These are phyloP conservation scores for Lasiosphaeria miniovina DNA, from an alignment of 495 filamentous ascomycete species.

Conservation along the genomic window DNA sequence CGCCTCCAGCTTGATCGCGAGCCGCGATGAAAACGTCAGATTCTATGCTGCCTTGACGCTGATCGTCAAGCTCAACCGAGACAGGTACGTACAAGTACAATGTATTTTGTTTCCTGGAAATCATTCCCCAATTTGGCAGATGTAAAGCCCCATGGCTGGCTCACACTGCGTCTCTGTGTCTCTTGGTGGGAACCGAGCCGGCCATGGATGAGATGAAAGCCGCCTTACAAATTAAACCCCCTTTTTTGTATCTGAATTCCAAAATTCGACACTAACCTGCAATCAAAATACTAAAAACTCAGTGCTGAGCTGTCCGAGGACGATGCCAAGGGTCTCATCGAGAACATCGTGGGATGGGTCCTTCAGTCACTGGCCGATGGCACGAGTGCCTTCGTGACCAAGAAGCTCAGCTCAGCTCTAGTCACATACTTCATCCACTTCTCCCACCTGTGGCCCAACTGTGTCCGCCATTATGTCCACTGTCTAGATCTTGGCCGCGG, in stretches of 20 bases:
- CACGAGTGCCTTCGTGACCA: constrained; percentile 63
- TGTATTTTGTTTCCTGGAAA: background rate
- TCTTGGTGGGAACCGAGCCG: too few relatives aligned
- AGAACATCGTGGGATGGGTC: constrained; percentile 66
- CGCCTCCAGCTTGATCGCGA: constrained; percentile 66
- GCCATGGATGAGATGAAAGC: too few relatives aligned
- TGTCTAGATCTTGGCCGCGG: constrained; percentile 55
- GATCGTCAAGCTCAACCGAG: constrained; percentile 84
- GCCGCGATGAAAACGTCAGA: constrained; percentile 64
- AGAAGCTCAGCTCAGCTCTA: constrained; percentile 81
- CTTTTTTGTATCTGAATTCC: background rate
- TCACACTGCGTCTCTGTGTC: too few relatives aligned
- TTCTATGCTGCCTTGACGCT: constrained; percentile 96
- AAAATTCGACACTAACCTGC: constrained; percentile 1
- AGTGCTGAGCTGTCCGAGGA: constrained; percentile 61
- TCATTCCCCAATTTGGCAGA: too few relatives aligned
- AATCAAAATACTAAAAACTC: background rate
- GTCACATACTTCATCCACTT: constrained; percentile 77
- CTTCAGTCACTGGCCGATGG: constrained; percentile 56
- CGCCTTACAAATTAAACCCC: too few relatives aligned
- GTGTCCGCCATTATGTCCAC: constrained; percentile 64
- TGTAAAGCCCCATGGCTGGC: too few relatives aligned
- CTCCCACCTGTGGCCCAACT: constrained; percentile 63
- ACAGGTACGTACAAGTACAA: constrained; percentile 53
- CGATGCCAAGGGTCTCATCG: constrained; percentile 61